These are phyloP conservation scores for Claviceps monticola DNA, from an alignment of 2,329 filamentous ascomycete genomes.

Conservation along the genomic window DNA sequence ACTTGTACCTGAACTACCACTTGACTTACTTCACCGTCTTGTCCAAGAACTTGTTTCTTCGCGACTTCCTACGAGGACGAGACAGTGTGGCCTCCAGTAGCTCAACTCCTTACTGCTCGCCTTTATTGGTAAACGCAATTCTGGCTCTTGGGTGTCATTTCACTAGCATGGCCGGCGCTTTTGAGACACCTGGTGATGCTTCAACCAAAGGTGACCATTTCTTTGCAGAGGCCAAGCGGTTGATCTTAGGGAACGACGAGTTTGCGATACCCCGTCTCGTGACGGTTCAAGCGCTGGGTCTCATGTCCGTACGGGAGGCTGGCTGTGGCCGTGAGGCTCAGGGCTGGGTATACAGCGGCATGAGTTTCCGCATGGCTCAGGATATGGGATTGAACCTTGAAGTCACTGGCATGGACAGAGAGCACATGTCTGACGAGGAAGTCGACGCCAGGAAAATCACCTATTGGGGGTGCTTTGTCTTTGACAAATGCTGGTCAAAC, in stretches of 20 bases:
- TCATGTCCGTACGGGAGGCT: slow-evolving; percentile 94
- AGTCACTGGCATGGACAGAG: slow-evolving; percentile 48
- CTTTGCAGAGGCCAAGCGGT: slow-evolving; percentile 80
- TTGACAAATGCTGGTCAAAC: slow-evolving; percentile 98
- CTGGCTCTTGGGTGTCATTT: slow-evolving; percentile 89
- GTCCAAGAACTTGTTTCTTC: slow-evolving; percentile 73
- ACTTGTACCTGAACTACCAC: slow-evolving; percentile 98
- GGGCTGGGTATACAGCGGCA: slow-evolving; percentile 96
- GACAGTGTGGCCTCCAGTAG: slow-evolving; percentile 35
- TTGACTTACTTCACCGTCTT: slow-evolving; percentile 92
- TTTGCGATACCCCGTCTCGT: slow-evolving; percentile 80
- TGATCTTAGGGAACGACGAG: slow-evolving; percentile 84
- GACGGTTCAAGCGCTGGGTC: slow-evolving; percentile 81
- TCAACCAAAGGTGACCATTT: slow-evolving; percentile 91
- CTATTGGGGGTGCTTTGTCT: slow-evolving; percentile 96
- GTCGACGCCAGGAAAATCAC: slow-evolving; percentile 82
- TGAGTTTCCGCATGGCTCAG: slow-evolving; percentile 95
- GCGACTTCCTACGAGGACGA: slow-evolving; percentile 66
- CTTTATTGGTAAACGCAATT: slow-evolving; percentile 86
- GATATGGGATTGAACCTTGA: slow-evolving; percentile 88
- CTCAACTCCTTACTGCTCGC: slow-evolving; percentile 65
- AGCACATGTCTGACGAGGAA: slow-evolving; percentile 60
- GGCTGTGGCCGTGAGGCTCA: slow-evolving; percentile 89
- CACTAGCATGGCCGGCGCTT: slow-evolving; percentile 60
- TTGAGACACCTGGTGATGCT: slow-evolving; percentile 56